Base-by-base conservation (phyloP, 257 asterid genomes). In the Gentiana macrophylla region DNA sequence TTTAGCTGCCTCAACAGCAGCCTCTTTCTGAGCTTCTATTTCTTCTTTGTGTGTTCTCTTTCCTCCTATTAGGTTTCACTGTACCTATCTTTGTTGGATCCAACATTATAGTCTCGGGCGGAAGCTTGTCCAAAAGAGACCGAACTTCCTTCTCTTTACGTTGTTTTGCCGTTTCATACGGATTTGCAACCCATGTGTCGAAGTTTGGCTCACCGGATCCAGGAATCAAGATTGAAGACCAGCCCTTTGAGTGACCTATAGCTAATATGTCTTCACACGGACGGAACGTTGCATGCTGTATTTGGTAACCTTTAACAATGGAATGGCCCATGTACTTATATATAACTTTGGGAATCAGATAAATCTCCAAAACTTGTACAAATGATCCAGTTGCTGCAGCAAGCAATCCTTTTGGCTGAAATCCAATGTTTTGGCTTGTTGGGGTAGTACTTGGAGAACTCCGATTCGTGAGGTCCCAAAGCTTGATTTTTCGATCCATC, bases 141-240 rank as follows among this genome's bases (percentile, higher is more conserved):
- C 65, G 81, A 6, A 92, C 79, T 73, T 88, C 99, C 82, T 80
- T 85, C 79, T 92, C 97, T 33, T 78, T 72, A 54, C 99, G 72
- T 68, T 92, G 99, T 52, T 85, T 92, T 7, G 76, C 60, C 32
- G 99, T 88, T 67, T 92, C 97, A 49, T 69, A 86, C 0, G 99
- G 99, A 38, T 85, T 92, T 0, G 94, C 99, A 34, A 85, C 95
- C 88, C 89, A 87, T 3, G 86, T 38, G 52, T 92, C 99, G 2
- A 92, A 92, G 63, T 92, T 92, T 65, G 99, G 85, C 60, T 88
- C 99, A 9, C 97, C 99, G 0, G 97, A 81, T 12, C 99, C 99
- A 57, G 77, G 80, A 49, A 74, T 63, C 34, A 74, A 67, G 56
- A 72, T 57, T 0, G 95, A 86, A 9, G 99, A 88, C 90, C 86